These are phyloP conservation scores for Flammula alnicola DNA, from an alignment of 1,284 basidiomycete species.

Conservation along the genomic window DNA sequence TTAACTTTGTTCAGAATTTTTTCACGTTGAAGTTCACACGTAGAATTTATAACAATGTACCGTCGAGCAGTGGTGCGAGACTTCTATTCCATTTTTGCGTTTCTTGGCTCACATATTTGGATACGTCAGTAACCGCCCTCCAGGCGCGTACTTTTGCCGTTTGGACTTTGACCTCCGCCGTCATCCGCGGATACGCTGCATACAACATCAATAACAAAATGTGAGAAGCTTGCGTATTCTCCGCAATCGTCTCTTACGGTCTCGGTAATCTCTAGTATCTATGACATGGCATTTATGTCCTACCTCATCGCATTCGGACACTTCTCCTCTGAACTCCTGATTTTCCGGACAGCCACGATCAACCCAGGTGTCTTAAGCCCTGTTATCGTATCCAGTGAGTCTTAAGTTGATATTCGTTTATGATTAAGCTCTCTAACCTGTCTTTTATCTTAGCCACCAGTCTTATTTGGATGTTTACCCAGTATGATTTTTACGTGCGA, in stretches of 20 bases:
- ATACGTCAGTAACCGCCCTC: conserved; percentile 72
- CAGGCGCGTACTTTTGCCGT: conserved; percentile 87
- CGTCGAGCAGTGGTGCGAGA: conserved; percentile 47
- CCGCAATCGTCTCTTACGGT: conserved; percentile 13
- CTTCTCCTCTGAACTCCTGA: conserved; percentile 84
- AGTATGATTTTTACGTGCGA: conserved; percentile 53
- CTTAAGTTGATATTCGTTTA: neutral
- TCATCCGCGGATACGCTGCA: conserved; percentile 83
- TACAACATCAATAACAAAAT: conserved; percentile 83
- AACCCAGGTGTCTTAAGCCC: conserved; percentile 74
- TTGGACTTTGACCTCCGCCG: conserved; percentile 87
- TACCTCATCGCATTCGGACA: conserved; percentile 92
- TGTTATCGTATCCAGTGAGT: conserved; percentile 86
- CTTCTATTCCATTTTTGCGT: conserved; percentile 6
- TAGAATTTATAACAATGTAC: conserved; percentile 72
- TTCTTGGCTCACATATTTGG: neutral
- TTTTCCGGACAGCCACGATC: conserved; percentile 81
- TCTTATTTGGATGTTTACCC: conserved; percentile 81
- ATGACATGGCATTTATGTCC: conserved; percentile 86
- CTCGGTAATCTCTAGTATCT: conserved; percentile 60
- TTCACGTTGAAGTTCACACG: conserved; percentile 77
- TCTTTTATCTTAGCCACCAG: conserved; percentile 55
- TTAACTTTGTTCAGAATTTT: conserved; percentile 88
- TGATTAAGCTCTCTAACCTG: conserved; percentile 12
- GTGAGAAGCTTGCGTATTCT: conserved; percentile 52